phyloP scores from a whole-genome alignment of 2,329 filamentous ascomycete species.

The Magnaporthiopsis rhizophila region DNA sequence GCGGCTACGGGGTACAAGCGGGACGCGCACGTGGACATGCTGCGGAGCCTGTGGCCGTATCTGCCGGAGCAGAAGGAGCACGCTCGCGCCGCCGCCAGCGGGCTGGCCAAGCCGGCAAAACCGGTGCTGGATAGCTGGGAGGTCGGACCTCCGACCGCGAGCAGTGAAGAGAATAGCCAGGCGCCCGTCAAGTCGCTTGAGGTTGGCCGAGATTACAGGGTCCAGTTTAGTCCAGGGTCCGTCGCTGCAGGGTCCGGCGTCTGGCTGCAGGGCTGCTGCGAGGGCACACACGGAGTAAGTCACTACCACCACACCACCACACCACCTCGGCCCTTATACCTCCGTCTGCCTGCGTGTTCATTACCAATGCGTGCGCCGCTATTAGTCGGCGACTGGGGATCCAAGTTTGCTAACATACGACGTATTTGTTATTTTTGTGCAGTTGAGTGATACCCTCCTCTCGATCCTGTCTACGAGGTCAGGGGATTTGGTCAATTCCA shows the following conservation, averaged over 20 bases:
- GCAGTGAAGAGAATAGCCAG: conserved; percentile 7
- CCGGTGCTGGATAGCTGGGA: conserved; percentile 16
- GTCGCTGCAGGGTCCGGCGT: conserved; percentile 70
- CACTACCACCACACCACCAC: conserved; percentile 1
- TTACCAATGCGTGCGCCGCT: not conserved
- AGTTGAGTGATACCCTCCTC: conserved; percentile 75
- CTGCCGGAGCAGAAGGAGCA: conserved; percentile 40
- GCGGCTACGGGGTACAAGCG: conserved; percentile 82
- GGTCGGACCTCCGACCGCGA: conserved; percentile 11
- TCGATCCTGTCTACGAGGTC: conserved; percentile 70
- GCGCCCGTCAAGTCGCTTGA: conserved; percentile 42
- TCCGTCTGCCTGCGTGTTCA: not conserved
- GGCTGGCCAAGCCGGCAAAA: conserved; percentile 8
- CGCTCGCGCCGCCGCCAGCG: conserved; percentile 6
- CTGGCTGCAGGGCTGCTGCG: conserved; percentile 91
- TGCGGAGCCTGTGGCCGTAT: conserved; percentile 57
- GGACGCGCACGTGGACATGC: conserved; percentile 69
- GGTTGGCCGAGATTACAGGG: conserved; percentile 70
- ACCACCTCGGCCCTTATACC: not conserved
- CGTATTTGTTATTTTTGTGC: conserved; percentile 3
- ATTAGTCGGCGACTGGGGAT: not conserved
- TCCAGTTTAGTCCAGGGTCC: conserved; percentile 59
- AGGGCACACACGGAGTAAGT: conserved; percentile 84
- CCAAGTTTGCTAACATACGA: not conserved
- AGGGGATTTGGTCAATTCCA: conserved; percentile 68